Conservation (phyloP, 345 rosid genomes). For the Erysimum cheiranthoides region DNA sequence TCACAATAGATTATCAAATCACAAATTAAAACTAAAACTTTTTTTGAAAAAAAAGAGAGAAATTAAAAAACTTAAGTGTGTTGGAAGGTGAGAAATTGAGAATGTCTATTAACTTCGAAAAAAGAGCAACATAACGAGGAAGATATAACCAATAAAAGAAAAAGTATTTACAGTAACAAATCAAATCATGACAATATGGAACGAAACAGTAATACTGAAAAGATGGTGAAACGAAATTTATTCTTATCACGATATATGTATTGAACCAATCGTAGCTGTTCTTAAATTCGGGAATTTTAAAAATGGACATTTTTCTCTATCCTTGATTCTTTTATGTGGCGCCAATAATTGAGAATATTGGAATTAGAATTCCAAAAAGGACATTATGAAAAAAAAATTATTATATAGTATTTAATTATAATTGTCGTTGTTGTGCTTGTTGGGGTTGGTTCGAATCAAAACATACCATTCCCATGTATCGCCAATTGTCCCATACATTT, state of each 20-base stretch:
- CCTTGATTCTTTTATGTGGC: conserved; percentile 40
- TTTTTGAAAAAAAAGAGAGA: too few species aligned
- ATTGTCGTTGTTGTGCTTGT: conserved; percentile 28
- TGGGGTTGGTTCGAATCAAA: conserved; percentile 43
- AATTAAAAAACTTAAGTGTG: not conserved
- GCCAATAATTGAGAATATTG: conserved; percentile 47
- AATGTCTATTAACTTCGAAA: conserved; percentile 21
- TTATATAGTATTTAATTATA: conserved; percentile 4
- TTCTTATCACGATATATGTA: conserved; percentile 28
- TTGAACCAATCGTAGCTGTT: conserved; percentile 28
- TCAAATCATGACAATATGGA: conserved; percentile 38
- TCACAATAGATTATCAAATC: conserved; percentile 23
- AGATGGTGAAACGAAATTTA: conserved; percentile 27
- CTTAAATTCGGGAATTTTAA: conserved; percentile 29
- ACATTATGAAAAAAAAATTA: conserved; percentile 16
- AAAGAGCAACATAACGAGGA: conserved; percentile 37
- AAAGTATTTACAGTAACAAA: conserved; percentile 23
- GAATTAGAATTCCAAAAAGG: conserved; percentile 44
- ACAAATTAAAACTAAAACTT: not conserved
- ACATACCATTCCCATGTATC: conserved; percentile 26
- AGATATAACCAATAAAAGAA: conserved; percentile 32
- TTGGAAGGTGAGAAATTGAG: conserved; percentile 12
- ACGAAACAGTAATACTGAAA: conserved; percentile 23
- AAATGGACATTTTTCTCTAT: conserved; percentile 37
- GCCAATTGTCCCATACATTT: conserved; percentile 33